phyloP scores from a whole-genome alignment of 1,139 yeast species.

The Blastobotrys illinoisensis region DNA sequence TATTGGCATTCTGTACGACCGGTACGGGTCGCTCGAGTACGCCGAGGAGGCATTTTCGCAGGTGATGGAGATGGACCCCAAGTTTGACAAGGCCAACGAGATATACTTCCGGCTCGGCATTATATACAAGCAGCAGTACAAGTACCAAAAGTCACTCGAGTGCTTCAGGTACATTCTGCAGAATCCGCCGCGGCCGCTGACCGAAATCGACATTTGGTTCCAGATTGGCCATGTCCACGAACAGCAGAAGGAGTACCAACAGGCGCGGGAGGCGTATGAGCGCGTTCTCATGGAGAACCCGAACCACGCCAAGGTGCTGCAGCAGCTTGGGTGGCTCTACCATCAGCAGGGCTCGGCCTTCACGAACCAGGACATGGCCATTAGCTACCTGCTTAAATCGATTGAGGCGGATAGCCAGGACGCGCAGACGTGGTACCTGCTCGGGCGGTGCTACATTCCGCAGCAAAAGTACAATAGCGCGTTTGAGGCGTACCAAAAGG shows the following conservation, averaged over 20 bases:
- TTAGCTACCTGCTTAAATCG: slow-evolving; percentile 76
- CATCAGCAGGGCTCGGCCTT: slow-evolving; percentile 71
- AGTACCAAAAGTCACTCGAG: slow-evolving; percentile 79
- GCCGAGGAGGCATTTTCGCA: slow-evolving; percentile 98
- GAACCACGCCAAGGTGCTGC: slow-evolving; percentile 90
- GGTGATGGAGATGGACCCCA: slow-evolving; percentile 90
- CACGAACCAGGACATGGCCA: slow-evolving; percentile 79
- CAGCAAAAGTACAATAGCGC: slow-evolving; percentile 93
- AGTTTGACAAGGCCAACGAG: slow-evolving; percentile 93
- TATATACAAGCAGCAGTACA: slow-evolving; percentile 91
- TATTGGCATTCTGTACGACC: slow-evolving; percentile 89
- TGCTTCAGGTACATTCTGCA: slow-evolving; percentile 88
- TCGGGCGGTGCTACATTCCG: slow-evolving; percentile 96
- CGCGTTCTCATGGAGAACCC: slow-evolving; percentile 86
- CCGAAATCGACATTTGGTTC: slow-evolving; percentile 97
- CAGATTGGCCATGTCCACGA: slow-evolving; percentile 95
- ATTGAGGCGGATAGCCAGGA: slow-evolving; percentile 85
- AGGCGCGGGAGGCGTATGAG: slow-evolving; percentile 94
- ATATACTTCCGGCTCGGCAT: slow-evolving; percentile 96
- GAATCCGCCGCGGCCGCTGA: slow-evolving; percentile 91
- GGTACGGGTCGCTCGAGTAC: slow-evolving; percentile 92
- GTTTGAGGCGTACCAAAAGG: slow-evolving; percentile 97
- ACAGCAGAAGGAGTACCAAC: slow-evolving; percentile 84
- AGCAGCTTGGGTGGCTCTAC: slow-evolving; percentile 91
- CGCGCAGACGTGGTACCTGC: slow-evolving; percentile 94